Evolutionary conservation across 139 green algal species (phyloP).

Genomic region (Chlorella sp.): DNA sequence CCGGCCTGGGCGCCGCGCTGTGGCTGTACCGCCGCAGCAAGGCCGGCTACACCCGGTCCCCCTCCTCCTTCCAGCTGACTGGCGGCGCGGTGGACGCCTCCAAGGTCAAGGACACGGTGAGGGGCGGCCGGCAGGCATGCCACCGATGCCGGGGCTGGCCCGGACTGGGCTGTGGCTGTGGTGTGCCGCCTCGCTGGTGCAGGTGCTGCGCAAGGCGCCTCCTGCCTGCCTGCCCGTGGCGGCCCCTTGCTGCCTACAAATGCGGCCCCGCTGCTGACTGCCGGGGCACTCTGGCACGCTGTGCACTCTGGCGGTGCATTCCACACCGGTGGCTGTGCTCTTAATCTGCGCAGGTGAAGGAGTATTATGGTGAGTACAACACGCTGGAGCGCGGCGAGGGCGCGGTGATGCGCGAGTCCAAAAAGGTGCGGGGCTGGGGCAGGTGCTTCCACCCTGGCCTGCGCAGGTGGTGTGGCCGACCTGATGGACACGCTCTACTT

Average conservation of each 20-base stretch:
- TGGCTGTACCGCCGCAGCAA: too few relatives aligned
- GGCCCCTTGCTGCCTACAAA: too few relatives aligned
- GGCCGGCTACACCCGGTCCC: slow-evolving; percentile 51
- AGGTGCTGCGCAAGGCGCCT: too few relatives aligned
- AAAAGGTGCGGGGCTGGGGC: slow-evolving; percentile 32
- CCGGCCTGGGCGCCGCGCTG: too few relatives aligned
- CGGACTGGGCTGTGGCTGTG: too few relatives aligned
- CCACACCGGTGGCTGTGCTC: neutral
- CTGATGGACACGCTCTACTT: neutral
- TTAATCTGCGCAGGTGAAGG: slow-evolving; percentile 33
- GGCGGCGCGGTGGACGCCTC: slow-evolving; percentile 67
- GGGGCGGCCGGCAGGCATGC: too few relatives aligned
- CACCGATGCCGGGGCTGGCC: too few relatives aligned
- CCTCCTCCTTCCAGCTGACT: slow-evolving; percentile 67
- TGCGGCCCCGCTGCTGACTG: too few relatives aligned
- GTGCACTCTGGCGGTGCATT: neutral
- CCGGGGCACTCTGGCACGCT: too few relatives aligned
- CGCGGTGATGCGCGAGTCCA: slow-evolving; percentile 39
- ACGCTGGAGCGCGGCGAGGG: slow-evolving; percentile 49
- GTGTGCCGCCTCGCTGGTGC: too few relatives aligned
- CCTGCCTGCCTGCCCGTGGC: too few relatives aligned
- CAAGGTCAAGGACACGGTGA: slow-evolving; percentile 66
- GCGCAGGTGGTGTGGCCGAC: neutral
- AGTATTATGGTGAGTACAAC: slow-evolving; percentile 48
- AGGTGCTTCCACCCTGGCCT: neutral